A percentile compares a stretch with the other conserved stretches of the same genome.
These are phyloP conservation scores for Hypholoma sublateritium DNA, from an alignment of 768 basidiomycete species.

Conservation along the genomic window DNA sequence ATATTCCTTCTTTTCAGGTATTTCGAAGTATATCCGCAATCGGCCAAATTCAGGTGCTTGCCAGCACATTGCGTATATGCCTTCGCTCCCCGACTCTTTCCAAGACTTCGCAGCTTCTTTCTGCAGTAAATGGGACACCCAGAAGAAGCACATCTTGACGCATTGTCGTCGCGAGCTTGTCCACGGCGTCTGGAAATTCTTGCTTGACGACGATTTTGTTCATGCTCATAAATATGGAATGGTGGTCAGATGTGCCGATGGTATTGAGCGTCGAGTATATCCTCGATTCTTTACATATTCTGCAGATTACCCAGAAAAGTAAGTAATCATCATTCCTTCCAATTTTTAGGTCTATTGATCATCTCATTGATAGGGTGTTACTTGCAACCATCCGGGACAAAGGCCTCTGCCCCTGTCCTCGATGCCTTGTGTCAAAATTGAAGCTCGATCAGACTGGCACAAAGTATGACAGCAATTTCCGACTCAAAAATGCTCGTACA, in stretches of 20 bases:
- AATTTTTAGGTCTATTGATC: constrained; percentile 13
- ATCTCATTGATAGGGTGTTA: constrained; percentile 22
- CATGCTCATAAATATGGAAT: constrained; percentile 31
- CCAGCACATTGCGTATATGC: constrained; percentile 45
- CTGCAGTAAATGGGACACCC: constrained; percentile 14
- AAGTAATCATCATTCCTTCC: constrained; percentile 2
- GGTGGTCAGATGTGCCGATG: constrained; percentile 31
- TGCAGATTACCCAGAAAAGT: constrained; percentile 45
- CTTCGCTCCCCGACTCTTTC: constrained; percentile 28
- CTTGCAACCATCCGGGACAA: constrained; percentile 35
- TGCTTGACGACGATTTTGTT: constrained; percentile 18
- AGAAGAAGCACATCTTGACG: constrained; percentile 15
- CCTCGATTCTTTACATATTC: constrained; percentile 34
- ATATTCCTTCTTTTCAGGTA: constrained; percentile 37
- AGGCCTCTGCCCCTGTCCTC: constrained; percentile 36
- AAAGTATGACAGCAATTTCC: constrained; percentile 13
- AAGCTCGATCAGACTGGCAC: constrained; percentile 28
- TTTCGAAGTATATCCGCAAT: constrained; percentile 38
- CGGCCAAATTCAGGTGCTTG: constrained; percentile 27
- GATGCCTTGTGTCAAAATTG: constrained; percentile 28
- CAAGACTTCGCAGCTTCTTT: constrained; percentile 19
- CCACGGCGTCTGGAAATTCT: constrained; percentile 14
- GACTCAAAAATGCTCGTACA: constrained; percentile 9
- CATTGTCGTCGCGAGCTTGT: constrained; percentile 23
- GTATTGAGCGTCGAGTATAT: constrained; percentile 28